Base-by-base conservation (phyloP, 225 moss, liverwort and hornwort genomes). In the Climacium dendroides region DNA sequence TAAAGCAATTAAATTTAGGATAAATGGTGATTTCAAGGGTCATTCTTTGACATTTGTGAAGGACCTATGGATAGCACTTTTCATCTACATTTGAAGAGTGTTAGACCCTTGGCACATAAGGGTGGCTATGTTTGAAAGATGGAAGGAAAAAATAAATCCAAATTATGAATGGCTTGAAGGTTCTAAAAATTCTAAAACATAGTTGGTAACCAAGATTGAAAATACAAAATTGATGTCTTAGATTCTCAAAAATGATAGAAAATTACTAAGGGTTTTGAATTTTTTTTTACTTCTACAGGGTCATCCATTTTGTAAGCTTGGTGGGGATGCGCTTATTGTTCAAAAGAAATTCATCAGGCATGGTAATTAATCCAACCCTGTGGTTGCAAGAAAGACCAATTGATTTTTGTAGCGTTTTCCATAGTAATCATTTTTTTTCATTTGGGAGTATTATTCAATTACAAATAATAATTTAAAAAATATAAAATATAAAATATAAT, bases 121-220 rank as follows among this genome's bases (percentile, higher is more conserved):
- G n/a, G 20, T 66, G 66, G 19, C 9, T 11, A 35, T 37, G 7
- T 2, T 37, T 1, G 23, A 2, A 37, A 67, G 7, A 37, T 67
- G 23, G 23, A 23, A 24, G 8, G 35, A 7, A 39, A 39, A 39
- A 45, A n/a, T n/a, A n/a, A 22, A n/a, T n/a, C 4, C 1, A 20
- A 4, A 20, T 22, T 0, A 2, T 6, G 0, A 22, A 22, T n/a
- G 22, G 19, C 2, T 0, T 11, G 2, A 66, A n/a, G 65, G 11
- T 66, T 66, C 22, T n/a, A 6, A 66, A 22, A 20, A 6, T n/a
- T 66, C 2, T n/a, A 2, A 65, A 65, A 19, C 3, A 65, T n/a
- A 22, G 10, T n/a, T 11, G 13, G 7, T 67, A 37, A 67, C 0
- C 13, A 67, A 67, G 37, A 66, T 1, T 22, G 2, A n/a, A n/a